These are phyloP conservation scores for Botrytis elliptica DNA, from an alignment of 2,329 filamentous ascomycete species.

Conservation along the genomic window DNA sequence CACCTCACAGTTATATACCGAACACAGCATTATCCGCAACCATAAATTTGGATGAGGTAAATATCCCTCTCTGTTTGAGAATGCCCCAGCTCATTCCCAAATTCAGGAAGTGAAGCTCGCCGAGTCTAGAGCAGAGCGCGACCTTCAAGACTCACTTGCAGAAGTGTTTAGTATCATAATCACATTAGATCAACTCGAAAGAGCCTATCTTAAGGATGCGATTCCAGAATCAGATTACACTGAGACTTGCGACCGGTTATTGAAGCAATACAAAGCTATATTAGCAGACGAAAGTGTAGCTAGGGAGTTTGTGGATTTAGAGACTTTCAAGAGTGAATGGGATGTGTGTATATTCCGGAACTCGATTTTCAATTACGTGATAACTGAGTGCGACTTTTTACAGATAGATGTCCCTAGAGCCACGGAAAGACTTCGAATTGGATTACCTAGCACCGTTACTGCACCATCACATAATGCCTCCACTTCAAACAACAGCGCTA, in stretches of 20 bases:
- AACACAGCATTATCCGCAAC: conserved; percentile 79
- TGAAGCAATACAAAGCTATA: conserved; percentile 97
- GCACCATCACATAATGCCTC: conserved; percentile 48
- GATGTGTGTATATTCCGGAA: conserved; percentile 60
- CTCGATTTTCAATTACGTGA: background rate
- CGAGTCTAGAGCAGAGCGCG: conserved; percentile 81
- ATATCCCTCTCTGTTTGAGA: background rate
- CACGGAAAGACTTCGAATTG: conserved; percentile 87
- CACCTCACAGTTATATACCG: conserved; percentile 72
- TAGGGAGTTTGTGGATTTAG: conserved; percentile 81
- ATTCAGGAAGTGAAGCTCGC: conserved; percentile 86
- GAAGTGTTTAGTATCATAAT: conserved; percentile 98
- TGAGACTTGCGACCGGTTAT: conserved; percentile 86
- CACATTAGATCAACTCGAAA: conserved; percentile 91
- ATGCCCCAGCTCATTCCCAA: background rate
- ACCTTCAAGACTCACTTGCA: conserved; percentile 91
- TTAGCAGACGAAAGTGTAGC: conserved; percentile 87
- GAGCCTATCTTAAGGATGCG: conserved; percentile 94
- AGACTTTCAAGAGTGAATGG: conserved; percentile 90
- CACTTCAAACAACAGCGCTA: conserved; percentile 44
- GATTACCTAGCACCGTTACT: conserved; percentile 79
- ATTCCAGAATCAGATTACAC: conserved; percentile 91
- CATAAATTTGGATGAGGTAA: conserved; percentile 90
- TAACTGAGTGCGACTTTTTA: background rate
- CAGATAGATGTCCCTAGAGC: conserved; percentile 93